phyloP scores from a whole-genome alignment of 768 basidiomycete genomes.

The Amanita exitialis region DNA sequence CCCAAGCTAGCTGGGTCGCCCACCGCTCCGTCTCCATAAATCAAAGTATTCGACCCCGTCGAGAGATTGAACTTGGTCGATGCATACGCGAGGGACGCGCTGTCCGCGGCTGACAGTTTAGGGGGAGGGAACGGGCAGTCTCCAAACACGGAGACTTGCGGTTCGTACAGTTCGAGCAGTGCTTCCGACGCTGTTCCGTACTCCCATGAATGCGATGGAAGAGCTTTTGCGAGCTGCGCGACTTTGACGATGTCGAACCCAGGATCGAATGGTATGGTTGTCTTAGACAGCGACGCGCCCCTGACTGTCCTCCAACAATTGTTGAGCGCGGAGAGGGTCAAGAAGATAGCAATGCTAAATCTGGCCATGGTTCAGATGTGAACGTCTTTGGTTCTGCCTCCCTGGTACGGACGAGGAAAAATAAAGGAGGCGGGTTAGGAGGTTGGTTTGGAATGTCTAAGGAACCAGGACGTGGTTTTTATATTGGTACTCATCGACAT shows the following conservation, averaged over 20 bases:
- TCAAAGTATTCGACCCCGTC: conserved; percentile 21
- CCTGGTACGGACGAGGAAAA: too few species aligned
- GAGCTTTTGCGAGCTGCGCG: conserved; percentile 18
- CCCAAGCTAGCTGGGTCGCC: conserved; percentile 40
- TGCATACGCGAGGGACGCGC: conserved; percentile 27
- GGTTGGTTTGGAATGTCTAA: too few species aligned
- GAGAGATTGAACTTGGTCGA: conserved; percentile 26
- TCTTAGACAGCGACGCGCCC: background rate
- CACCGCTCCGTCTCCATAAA: conserved; percentile 28
- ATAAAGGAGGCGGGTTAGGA: too few species aligned
- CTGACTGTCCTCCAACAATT: background rate
- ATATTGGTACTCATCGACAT: too few species aligned
- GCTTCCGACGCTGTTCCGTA: conserved; percentile 32
- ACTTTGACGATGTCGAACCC: conserved; percentile 28
- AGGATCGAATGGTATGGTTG: conserved; percentile 21
- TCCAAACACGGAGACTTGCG: conserved; percentile 29
- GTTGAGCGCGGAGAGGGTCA: background rate
- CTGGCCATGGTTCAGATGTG: background rate
- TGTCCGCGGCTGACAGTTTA: conserved; percentile 10
- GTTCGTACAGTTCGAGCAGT: conserved; percentile 32
- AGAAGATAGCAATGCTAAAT: background rate
- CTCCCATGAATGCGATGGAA: conserved; percentile 40
- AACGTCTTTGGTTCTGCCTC: too few species aligned
- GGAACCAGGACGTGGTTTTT: too few species aligned
- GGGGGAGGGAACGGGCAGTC: conserved; percentile 24